Percentiles rank a stretch among this genome's conserved stretches.
Conservation (phyloP, 179 eudicot species). For the Carnegiea gigantea region DNA sequence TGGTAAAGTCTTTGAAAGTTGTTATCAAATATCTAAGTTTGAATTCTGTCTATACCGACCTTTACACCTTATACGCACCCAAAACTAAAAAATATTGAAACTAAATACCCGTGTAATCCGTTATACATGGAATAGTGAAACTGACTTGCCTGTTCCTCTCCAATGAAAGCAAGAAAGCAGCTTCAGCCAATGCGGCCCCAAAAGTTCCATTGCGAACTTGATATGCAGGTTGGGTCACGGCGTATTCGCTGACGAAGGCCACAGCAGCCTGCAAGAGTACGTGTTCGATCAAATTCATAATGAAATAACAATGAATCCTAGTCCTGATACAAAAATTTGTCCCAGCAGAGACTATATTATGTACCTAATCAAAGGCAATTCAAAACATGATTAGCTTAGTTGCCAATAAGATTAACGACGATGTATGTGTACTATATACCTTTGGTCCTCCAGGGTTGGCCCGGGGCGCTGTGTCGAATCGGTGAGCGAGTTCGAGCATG, state of each 20-base stretch:
- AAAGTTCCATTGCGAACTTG: constrained; percentile 42
- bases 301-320: no score
- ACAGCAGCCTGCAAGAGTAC: constrained; percentile 1
- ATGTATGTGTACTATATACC: not conserved
- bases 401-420: not conserved
- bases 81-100: no score
- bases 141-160: constrained; percentile 41
- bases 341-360: no score
- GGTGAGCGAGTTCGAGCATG: constrained; percentile 35
- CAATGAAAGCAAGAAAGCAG: constrained; percentile 52
- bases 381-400: not conserved
- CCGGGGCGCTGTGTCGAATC: constrained; percentile 34
- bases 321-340: no score
- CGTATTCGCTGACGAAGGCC: constrained; percentile 65
- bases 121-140: not conserved
- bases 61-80: no score
- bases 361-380: no score
- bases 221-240: constrained; percentile 34
- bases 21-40: no score
- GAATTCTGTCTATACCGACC: no score
- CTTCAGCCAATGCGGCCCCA: constrained; percentile 50
- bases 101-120: no score
- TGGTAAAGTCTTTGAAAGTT: no score
- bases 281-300: not conserved
- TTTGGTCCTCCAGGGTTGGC: constrained; percentile 36